A percentile compares a stretch with the other conserved stretches of the same genome.
Conservation (phyloP, 2,329 filamentous ascomycete genomes). For the Cytospora paraplurivora region DNA sequence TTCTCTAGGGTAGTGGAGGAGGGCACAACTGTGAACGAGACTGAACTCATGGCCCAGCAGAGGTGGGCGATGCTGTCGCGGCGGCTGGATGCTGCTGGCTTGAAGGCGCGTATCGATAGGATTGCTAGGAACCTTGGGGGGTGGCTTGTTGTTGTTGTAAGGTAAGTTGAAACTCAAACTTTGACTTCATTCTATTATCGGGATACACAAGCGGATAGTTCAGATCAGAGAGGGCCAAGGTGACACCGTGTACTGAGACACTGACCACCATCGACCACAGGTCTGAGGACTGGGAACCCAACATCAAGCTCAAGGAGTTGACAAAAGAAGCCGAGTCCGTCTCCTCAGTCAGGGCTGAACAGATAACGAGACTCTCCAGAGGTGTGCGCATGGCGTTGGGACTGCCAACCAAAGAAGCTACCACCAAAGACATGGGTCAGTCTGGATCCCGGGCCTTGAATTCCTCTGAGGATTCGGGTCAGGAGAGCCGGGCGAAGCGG, state of each 20-base stretch:
- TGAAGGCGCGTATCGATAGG: not conserved
- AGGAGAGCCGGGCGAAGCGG: not conserved
- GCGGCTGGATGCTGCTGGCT: not conserved
- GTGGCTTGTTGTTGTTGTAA: not conserved
- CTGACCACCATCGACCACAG: not conserved
- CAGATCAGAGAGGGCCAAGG: not conserved
- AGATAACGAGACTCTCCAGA: not conserved
- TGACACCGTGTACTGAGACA: not conserved
- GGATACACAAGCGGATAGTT: no score
- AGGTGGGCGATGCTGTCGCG: not conserved
- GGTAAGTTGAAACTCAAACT: not conserved
- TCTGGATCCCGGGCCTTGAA: not conserved
- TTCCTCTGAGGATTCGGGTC: not conserved
- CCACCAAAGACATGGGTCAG: not conserved
- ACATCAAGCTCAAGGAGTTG: not conserved
- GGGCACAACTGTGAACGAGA: not conserved
- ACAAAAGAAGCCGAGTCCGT: not conserved
- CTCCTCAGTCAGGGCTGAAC: not conserved
- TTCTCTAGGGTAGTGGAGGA: not conserved
- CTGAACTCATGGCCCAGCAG: not conserved
- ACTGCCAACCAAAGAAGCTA: not conserved
- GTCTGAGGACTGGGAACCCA: constrained; percentile 2
- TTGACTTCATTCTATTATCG: not conserved
- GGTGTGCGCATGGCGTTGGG: not conserved
- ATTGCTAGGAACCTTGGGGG: not conserved